Base-by-base conservation (phyloP, 139 green algal genomes). In the Chlorella vulgaris region DNA sequence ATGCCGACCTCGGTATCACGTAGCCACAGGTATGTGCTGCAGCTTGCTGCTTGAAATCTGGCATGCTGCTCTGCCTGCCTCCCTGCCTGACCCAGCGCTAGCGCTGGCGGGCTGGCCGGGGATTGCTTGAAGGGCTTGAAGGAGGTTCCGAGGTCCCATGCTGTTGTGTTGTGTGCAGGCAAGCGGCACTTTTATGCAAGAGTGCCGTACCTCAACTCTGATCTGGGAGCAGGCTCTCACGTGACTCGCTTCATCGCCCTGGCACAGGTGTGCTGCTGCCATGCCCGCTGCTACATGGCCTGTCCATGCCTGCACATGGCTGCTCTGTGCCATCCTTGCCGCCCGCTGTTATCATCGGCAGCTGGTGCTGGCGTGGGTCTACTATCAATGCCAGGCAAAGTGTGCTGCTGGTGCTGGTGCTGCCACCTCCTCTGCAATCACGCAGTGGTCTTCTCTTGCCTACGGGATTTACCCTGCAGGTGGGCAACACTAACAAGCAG, bases 241-340 rank as follows among this genome's bases (percentile, higher is more conserved):
- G 92, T 91, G 3, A 98, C 96, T 19, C 87, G 96, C 58, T 98
- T 99, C 88, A 87, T 98, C 6, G 88, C 75, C 0, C 87, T 99
- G 36, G 95, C 90, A 3, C 75, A 87, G 22, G 85, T 93, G n/a
- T n/a, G 61, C 19, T 3, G 38, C n/a, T n/a, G 31, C 2, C n/a
- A n/a, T n/a, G n/a, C n/a, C n/a, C n/a, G n/a, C n/a, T n/a, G n/a
- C n/a, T n/a, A n/a, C n/a, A n/a, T n/a, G n/a, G n/a, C n/a, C n/a
- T n/a, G n/a, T n/a, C n/a, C n/a, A n/a, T n/a, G n/a, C n/a, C n/a
- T n/a, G n/a, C n/a, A n/a, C n/a, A n/a, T n/a, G n/a, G n/a, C n/a
- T n/a, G n/a, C n/a, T n/a, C n/a, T n/a, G n/a, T n/a, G n/a, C n/a
- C n/a, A n/a, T n/a, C n/a, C n/a, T n/a, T n/a, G n/a, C n/a, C n/a